Conservation (phyloP, 106 monocot species). For the Alisma plantagoaquatica region DNA sequence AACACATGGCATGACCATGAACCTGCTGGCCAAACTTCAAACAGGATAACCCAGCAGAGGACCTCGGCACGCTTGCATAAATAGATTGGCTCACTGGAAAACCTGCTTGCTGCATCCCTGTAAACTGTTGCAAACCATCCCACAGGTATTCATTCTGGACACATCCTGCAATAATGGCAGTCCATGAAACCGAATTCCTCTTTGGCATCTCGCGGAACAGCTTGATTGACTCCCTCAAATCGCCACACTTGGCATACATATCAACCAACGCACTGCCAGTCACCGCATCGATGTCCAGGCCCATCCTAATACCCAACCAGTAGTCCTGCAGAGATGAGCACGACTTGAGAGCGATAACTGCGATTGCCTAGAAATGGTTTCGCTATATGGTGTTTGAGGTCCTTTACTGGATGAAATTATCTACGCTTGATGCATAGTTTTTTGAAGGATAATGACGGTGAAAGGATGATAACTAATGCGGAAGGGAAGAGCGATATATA, state of each 20-base stretch:
- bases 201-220: slow-evolving; percentile 50
- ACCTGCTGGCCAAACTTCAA: slow-evolving; percentile 36
- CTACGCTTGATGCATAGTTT: too few species aligned
- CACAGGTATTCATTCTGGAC: slow-evolving; percentile 36
- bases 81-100: slow-evolving; percentile 49
- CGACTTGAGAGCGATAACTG: neutral
- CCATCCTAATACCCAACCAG: slow-evolving; percentile 4
- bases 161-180: slow-evolving; percentile 55
- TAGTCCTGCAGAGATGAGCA: neutral
- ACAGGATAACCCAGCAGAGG: slow-evolving; percentile 40
- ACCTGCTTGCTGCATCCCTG: slow-evolving; percentile 42
- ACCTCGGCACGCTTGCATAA: slow-evolving; percentile 69
- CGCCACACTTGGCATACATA: slow-evolving; percentile 71
- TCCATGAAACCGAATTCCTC: slow-evolving; percentile 71
- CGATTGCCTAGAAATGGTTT: too few species aligned
- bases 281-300: slow-evolving; percentile 4
- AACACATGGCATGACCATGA: slow-evolving; percentile 66
- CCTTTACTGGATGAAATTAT: too few species aligned
- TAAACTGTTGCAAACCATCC: slow-evolving; percentile 37
- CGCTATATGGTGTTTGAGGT: too few species aligned
- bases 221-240: slow-evolving; percentile 22
- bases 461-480: too few species aligned
- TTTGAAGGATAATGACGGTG: too few species aligned
- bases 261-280: slow-evolving; percentile 26
- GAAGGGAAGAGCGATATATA: too few species aligned